Base-by-base conservation (phyloP, 768 basidiomycete species). In the Termitomyces sp. region DNA sequence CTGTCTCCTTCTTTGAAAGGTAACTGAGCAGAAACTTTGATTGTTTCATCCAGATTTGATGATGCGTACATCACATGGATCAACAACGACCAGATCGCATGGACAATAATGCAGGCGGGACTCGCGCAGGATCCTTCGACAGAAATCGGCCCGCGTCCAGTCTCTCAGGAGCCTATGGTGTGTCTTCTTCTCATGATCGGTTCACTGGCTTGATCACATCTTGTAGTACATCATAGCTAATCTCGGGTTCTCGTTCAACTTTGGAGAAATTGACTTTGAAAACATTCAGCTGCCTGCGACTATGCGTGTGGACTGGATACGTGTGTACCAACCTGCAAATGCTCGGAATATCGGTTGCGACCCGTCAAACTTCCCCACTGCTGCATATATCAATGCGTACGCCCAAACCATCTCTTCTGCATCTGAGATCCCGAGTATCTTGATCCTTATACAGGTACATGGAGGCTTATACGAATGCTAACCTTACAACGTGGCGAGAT, bases 301-400 rank as follows among this genome's bases (percentile, higher is more conserved):
- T 27, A 86, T 94, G 88, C 74, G 74, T 55, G 73, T 94, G 50
- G 94, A 96, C 66, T 95, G 85, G 58, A 84, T 95, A 56, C 82
- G 94, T 1, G 88, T 96, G 7, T 88, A 87, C 62, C 86, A 87
- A 60, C 74, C 74, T 13, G 66, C 72, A 47, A 71, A 79, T 59
- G 65, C 72, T 5, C 67, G 74, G 37, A 84, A 84, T 62, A 72
- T 86, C 51, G 84, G 86, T 0, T 89, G 87, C 60, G 88, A 93
- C 64, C 91, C 93, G 5, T 63, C 70, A 10, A 78, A 82, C 14
- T 86, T 80, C 69, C 93, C 94, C 0, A 97, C 94, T 0, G 68
- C 75, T 12, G 71, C 78, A 0, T 96, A 96, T 68, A 96, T 95
- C 63, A 66, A 86, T 20, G 74, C 79, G 85, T 88, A 68, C 67